Base-by-base conservation (phyloP, 805 yeast species). In the Brettanomyces nanus region DNA sequence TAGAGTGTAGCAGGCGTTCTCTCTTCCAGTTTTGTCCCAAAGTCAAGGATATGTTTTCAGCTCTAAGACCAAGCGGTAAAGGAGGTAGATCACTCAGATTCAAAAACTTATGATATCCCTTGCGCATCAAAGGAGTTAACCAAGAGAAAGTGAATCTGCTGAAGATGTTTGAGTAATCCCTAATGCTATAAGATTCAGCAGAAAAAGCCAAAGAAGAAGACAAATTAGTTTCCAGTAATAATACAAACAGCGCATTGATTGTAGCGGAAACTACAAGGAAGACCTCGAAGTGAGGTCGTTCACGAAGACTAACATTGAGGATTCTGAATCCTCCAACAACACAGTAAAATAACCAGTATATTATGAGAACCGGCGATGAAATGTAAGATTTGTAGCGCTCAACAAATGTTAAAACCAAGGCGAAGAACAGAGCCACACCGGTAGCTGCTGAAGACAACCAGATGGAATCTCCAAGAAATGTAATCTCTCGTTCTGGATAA, bases 311-410 rank as follows among this genome's bases (percentile, higher is more conserved):
- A 35, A 64, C 50, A 43, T 68, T 65, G 33, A 58, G 45, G 6
- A 73, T 47, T 41, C 70, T 70, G 22, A 71, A 58, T 7, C 62
- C 38, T 21, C 71, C 70, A 26, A 74, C 63, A 4, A 79, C 36
- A 1, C 69, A 48, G 33, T 69, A 65, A 40, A 76, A 63, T 33
- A 83, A 62, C 95, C 95, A 87, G 60, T 73, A 87, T 46, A 81
- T 68, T 29, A 89, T 68, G 30, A 85, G 59, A 0, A 73, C 64
- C 1, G 87, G 79, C 46, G 69, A 73, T 3, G 95, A 77, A 19
- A 82, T 73, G 27, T 61, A 65, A 13, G 75, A 53, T 52, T 81
- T 75, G 57, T 70, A 71, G 51, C 75, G 78, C 54, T 87, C 96
- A 41, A 80, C 53, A 58, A 76, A 80, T 42, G 85, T 82, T 28